These are phyloP conservation scores for Pontederia crassipes DNA, from an alignment of 176 grass and related monocot species.

Conservation along the genomic window DNA sequence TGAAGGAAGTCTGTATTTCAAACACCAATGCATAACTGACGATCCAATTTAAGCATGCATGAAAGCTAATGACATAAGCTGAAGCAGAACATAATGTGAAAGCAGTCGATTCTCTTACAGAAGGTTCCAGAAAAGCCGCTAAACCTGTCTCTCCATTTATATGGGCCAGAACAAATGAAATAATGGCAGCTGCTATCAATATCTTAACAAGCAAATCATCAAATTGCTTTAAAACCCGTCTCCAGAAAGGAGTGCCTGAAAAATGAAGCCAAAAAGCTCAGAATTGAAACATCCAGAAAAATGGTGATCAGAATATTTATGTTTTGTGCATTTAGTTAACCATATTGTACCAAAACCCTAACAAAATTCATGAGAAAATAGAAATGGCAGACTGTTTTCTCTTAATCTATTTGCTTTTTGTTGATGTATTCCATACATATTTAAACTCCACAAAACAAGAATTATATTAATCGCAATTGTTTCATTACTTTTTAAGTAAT, in stretches of 20 bases:
- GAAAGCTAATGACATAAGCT: neutral
- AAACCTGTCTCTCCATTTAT: constrained; percentile 91
- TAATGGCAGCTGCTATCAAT: constrained; percentile 80
- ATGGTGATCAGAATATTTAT: neutral
- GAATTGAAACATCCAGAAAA: constrained; percentile 8
- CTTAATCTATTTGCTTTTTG: too few species aligned
- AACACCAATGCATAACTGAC: too few species aligned
- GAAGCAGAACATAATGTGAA: neutral
- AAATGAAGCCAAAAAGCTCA: constrained; percentile 12
- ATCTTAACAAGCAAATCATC: constrained; percentile 99
- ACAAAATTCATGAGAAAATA: too few species aligned
- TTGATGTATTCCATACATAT: too few species aligned
- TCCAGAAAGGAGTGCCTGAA: constrained; percentile 88
- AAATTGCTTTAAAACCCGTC: constrained; percentile 94
- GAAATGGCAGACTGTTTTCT: too few species aligned
- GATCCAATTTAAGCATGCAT: too few species aligned
- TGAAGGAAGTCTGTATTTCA: too few species aligned
- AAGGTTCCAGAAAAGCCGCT: constrained; percentile 88
- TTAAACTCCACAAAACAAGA: too few species aligned
- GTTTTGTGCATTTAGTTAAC: too few species aligned
- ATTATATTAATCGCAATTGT: too few species aligned
- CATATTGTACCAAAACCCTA: too few species aligned
- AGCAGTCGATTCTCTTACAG: constrained; percentile 40
- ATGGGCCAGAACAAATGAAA: constrained; percentile 87
- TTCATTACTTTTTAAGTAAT: too few species aligned